Evolutionary conservation across 495 filamentous ascomycete genomes (phyloP).

Genomic region (Halenospora varia): DNA sequence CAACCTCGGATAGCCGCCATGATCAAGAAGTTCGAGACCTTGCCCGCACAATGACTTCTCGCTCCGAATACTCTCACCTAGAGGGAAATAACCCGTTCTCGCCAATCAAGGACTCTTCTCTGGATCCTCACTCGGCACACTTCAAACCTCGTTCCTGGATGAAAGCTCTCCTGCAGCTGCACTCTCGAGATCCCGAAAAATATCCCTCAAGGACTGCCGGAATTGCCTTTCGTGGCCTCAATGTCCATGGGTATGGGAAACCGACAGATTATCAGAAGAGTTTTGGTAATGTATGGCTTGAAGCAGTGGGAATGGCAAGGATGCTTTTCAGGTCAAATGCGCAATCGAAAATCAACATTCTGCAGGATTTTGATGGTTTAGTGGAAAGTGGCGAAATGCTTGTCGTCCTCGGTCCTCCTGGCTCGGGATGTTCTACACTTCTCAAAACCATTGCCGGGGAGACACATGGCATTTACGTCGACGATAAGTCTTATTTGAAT

Average conservation of each 20-base stretch:
- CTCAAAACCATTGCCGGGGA: constrained; percentile 75
- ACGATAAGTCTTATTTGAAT: constrained; percentile 61
- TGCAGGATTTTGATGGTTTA: constrained; percentile 11
- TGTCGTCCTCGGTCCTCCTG: constrained; percentile 11
- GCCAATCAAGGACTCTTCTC: too few species aligned
- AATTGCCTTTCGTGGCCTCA: constrained; percentile 49
- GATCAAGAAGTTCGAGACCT: too few species aligned
- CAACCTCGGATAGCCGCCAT: too few species aligned
- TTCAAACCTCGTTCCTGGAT: too few species aligned
- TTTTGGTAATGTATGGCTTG: constrained; percentile 45
- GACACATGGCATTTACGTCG: constrained; percentile 65
- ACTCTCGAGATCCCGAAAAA: too few species aligned
- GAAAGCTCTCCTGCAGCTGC: too few species aligned
- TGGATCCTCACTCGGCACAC: too few species aligned
- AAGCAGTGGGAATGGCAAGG: not conserved
- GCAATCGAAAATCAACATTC: constrained; percentile 3
- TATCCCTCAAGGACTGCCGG: constrained; percentile 37
- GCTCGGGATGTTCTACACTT: constrained; percentile 67
- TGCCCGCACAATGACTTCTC: too few species aligned
- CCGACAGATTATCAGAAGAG: constrained; percentile 77
- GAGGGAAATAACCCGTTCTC: too few species aligned
- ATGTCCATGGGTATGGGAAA: constrained; percentile 69
- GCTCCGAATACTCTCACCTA: too few species aligned
- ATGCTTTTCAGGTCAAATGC: not conserved
- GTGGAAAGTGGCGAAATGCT: constrained; percentile 10